Conservation (phyloP, 768 basidiomycete species). For the Fibroporia radiculosa region DNA sequence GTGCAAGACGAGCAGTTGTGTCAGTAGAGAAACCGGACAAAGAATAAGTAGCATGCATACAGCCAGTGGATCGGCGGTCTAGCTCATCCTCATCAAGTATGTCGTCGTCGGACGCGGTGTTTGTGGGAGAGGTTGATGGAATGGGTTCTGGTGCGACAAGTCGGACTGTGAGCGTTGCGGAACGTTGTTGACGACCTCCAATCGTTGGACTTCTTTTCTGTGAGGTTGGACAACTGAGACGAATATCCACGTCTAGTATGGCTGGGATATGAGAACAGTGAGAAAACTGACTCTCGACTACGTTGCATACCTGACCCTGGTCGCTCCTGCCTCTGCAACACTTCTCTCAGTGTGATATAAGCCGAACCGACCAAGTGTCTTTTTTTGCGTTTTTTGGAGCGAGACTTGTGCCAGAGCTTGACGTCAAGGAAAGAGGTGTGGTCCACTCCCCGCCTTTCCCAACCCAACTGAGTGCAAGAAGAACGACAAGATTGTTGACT, state of each 20-base stretch:
- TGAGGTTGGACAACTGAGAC: constrained; percentile 16
- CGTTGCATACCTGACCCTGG: constrained; percentile 35
- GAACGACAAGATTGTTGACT: constrained; percentile 17
- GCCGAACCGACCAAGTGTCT: constrained; percentile 47
- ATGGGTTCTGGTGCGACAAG: constrained; percentile 4
- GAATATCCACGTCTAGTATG: constrained; percentile 13
- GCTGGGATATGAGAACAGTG: constrained; percentile 3
- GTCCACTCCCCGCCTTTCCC: constrained; percentile 30
- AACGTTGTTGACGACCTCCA: constrained; percentile 10
- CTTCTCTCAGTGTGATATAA: constrained; percentile 43
- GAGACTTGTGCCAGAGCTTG: constrained; percentile 48
- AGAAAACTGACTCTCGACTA: not conserved
- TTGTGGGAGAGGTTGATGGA: not conserved
- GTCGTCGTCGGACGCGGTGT: not conserved
- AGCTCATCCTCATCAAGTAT: not conserved
- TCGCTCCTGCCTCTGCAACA: constrained; percentile 39
- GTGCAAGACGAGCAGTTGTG: too few relatives aligned
- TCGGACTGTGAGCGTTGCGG: constrained; percentile 15
- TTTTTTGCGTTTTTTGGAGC: constrained; percentile 55
- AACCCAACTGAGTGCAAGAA: not conserved
- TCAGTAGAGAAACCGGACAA: not conserved
- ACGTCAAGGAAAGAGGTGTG: constrained; percentile 39
- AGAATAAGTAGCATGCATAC: too few relatives aligned
- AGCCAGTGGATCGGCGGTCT: constrained; percentile 1
- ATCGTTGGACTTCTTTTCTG: constrained; percentile 17